Base-by-base conservation (phyloP, 2,329 filamentous ascomycete genomes). In the Aspergillus sp. region DNA sequence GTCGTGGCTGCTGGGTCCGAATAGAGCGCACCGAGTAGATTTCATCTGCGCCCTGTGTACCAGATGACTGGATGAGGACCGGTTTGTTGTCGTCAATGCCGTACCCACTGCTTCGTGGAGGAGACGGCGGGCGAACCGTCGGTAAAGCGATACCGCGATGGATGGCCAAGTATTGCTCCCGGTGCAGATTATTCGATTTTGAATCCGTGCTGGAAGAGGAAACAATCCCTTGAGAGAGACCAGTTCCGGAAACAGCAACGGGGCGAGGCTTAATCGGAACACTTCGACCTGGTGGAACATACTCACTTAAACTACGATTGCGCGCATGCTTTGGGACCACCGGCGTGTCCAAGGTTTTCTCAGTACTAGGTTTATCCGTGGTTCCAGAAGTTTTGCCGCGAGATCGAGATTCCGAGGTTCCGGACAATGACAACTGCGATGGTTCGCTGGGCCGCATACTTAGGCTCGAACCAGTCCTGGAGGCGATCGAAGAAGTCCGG, bases 291-390 rank as follows among this genome's bases (percentile, higher is more conserved):
- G 95, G 90, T 2, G 92, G 91, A 0, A 87, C 82, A 73, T 96
- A 96, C 63, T 97, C 93, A 77, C 92, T 96, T 25, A 95, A 79
- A 73, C 93, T 97, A 66, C 93, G 84, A 72, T 95, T 92, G 58
- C 90, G 84, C 12, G 80, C 79, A 72, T 91, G 90, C 14, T 65
- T 73, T 55, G 63, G 66, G 39, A 66, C 66, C 11, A 62, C 62
- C 55, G 64, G 61, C 37, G 53, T 55, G 25, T 58, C 60, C 8
- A 46, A 12, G n/a, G 39, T n/a, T 25, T 41, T 52, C 11, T 60
- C 58, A 33, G 45, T 33, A 35, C 64, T 41, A 15, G 50, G 17
- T 31, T 67, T 68, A 52, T 73, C 72, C 50, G 70, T 69, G 31
- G 73, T 72, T 4, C 70, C 66, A 45, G 84, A 83, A 62, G 76